Base-by-base conservation (phyloP, 805 yeast species). In the Hyphopichia homilentoma region DNA sequence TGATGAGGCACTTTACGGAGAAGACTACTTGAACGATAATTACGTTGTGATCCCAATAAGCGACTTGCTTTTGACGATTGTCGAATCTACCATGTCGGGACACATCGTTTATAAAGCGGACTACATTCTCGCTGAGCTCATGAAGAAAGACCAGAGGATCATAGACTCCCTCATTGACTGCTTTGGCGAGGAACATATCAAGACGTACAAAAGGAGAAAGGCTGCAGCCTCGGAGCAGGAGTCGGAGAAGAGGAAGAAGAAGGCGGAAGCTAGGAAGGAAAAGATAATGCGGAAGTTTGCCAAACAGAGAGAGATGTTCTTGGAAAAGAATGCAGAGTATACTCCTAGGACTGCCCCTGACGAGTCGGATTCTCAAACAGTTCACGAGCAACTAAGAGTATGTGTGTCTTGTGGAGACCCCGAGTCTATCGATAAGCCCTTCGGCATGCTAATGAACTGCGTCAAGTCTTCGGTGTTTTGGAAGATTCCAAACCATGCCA, bases 361-460 rank as follows among this genome's bases (percentile, higher is more conserved):
- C n/a, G 39, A 38, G 4, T 20, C n/a, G n/a, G 26, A 14, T 21
- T 9, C 22, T 8, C 29, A 29, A 2, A 31, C 30, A 7, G 15
- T 19, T n/a, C n/a, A n/a, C n/a, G n/a, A n/a, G n/a, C n/a, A 54
- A 3, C 33, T 41, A 4, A 60, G 75, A 36, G 50, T 52, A 2
- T 80, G 86, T 58, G 77, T 80, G 3, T 43, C 77, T 15, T 81
- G 87, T 54, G 82, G 79, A 40, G 76, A 73, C 36, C 61, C 68
- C 1, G 75, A 70, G 29, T 60, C 64, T 15, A 31, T 43, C 8
- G 57, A 65, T 11, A 73, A 73, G 21, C 39, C 74, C 0, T 73
- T 82, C 52, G 84, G 84, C 7, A 52, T 78, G n/a, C 79, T 86
- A 1, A 70, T 73, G 4, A 66, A 69, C 20, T 62, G 68, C 9